Base-by-base conservation (phyloP, 768 basidiomycete genomes). In the Postia placenta region DNA sequence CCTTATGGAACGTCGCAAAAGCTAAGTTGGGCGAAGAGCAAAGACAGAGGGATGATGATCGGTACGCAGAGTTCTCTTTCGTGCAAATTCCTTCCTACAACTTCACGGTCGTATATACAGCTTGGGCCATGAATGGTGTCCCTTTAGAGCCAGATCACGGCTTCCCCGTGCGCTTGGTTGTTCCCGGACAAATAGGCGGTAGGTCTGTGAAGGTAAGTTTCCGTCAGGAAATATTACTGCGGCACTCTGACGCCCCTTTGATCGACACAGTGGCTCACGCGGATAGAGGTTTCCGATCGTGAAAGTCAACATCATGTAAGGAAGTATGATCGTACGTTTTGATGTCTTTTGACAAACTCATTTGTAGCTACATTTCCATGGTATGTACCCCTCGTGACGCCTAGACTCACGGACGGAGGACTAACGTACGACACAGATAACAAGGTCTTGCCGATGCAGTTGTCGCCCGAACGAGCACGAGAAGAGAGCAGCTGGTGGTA, bases 111-210 rank as follows among this genome's bases (percentile, higher is more conserved):
- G 15, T 15, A 20, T 33, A 15, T n/a, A n/a, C 61, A 63, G 70
- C 70, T 5, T 74, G 79, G 78, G 74, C 69, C 12, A 81, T 83
- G 80, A 83, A 83, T 49, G 81, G 81, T 1, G 61, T 74, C 20
- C 71, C 74, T 12, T 67, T 85, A 6, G 72, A 74, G 40, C 80
- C 80, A 4, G 82, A 84, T 54, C 83, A 85, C 51, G 83, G 83
- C 11, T 81, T 72, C 54, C 83, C 83, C 0, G 57, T 85, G n/a
- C 71, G 83, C n/a, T 61, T 82, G 4, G 68, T 85, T 50, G 69
- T 84, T 0, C 81, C 83, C 0, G 78, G 78, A 3, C 75, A 80
- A 47, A 82, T 85, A 38, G 83, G 82, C 22, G 82, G 80, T 3
- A 67, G 78, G 23, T 74, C 72, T 23, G 77, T 80, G n/a, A 69